A percentile compares a stretch with the other conserved stretches of the same genome.
Conservation (phyloP, 148 eudicot genomes). For the Vaccinium myrtillus region DNA sequence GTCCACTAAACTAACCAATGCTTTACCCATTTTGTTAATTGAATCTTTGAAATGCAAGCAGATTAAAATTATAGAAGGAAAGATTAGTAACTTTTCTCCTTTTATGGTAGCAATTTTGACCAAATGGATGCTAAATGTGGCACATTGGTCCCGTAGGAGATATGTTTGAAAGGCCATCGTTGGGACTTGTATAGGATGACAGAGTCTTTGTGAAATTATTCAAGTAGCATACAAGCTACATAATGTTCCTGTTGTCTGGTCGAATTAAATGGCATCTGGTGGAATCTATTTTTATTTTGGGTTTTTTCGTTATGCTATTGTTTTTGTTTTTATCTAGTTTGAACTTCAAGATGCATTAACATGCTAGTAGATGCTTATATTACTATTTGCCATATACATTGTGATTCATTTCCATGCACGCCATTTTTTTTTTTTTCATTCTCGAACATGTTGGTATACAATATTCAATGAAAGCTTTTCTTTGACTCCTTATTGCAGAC, state of each 20-base stretch:
- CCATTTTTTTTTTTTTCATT: background rate
- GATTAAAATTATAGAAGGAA: background rate
- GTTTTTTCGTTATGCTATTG: background rate
- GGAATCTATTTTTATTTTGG: background rate
- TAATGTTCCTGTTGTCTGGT: background rate
- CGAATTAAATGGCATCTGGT: background rate
- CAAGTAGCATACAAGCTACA: background rate
- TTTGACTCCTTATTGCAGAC: constrained; percentile 59
- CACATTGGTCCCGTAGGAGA: background rate
- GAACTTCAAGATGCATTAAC: background rate
- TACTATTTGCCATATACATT: background rate
- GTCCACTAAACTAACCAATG: background rate
- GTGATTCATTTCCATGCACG: background rate
- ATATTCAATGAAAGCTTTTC: constrained; percentile 18
- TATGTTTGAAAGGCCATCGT: background rate
- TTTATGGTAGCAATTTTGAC: background rate
- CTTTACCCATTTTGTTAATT: background rate
- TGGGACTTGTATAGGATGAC: background rate
- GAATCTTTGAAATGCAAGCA: background rate
- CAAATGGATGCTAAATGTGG: background rate
- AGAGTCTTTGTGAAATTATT: background rate
- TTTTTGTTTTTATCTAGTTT: background rate
- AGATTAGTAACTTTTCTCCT: background rate
- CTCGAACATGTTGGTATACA: background rate
- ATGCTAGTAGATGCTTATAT: background rate